These are phyloP conservation scores for Lithohypha guttulata DNA, from an alignment of 2,329 filamentous ascomycete genomes.

Conservation along the genomic window DNA sequence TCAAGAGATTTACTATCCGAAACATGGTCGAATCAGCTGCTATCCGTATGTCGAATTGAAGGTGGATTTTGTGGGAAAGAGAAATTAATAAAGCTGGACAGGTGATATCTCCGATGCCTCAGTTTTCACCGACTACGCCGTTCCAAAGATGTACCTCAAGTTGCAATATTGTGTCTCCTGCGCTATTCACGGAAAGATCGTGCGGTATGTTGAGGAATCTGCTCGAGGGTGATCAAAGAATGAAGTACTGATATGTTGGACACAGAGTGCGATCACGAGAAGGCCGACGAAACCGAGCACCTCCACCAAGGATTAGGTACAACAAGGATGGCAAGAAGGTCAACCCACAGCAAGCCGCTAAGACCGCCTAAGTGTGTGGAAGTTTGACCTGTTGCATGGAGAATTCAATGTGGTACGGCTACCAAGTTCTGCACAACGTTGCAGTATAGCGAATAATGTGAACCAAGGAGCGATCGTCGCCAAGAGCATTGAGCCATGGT, in stretches of 20 bases:
- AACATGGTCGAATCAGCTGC: constrained; percentile 99
- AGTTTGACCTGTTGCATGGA: background rate
- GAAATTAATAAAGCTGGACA: constrained; percentile 31
- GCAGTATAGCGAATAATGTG: no score
- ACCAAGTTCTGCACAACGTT: no score
- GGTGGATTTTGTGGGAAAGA: constrained; percentile 5
- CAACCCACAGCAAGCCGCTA: constrained; percentile 68
- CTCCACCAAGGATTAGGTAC: constrained; percentile 94
- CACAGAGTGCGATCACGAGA: constrained; percentile 88
- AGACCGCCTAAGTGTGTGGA: constrained; percentile 38
- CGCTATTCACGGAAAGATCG: constrained; percentile 99
- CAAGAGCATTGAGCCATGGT: no score
- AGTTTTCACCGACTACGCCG: constrained; percentile 97
- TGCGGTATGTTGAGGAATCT: constrained; percentile 63
- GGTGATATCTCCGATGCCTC: constrained; percentile 99
- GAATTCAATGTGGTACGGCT: no score
- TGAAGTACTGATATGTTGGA: constrained; percentile 20
- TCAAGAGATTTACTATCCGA: constrained; percentile 99
- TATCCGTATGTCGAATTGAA: constrained; percentile 66
- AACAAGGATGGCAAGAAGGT: constrained; percentile 99
- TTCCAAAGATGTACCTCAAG: constrained; percentile 99
- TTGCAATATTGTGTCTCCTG: constrained; percentile 99
- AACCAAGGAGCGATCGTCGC: no score
- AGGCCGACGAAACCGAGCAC: constrained; percentile 97
- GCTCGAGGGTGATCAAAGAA: background rate